Evolutionary conservation across 306 rosid genomes (phyloP), one percentile per base, ranked within the genome.

Genomic region (Quercus suber): DNA sequence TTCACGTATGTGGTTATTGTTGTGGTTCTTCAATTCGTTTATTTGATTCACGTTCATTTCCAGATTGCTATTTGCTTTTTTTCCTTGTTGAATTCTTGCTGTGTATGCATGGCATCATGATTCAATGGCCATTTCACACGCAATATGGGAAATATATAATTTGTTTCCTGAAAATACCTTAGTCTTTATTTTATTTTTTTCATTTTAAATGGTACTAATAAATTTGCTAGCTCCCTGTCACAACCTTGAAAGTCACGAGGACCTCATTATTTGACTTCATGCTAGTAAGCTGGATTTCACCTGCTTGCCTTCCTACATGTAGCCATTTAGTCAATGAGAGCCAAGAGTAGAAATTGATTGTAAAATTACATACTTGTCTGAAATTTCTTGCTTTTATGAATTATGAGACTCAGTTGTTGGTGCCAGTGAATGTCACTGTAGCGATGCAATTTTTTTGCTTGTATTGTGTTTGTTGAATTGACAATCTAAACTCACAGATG

Each of bases 401-500:
- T 58, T 58, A 58, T 58, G 64, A 20, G 64, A 58, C 17, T 58
- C 28, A 49, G 53, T 13, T 21, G 28, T 58, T 20, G 23, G 14
- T 58, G 64, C 30, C 64, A 58, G 1, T 58, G 27, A 20, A 58
- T 58, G 64, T 12, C 64, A 21, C 13, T 9, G 11, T 58, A 58
- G 19, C 6, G 45, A 41, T 41, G 3, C 3, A 41, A 2, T 41
- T 59, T 55, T 33, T 23, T 70, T 9, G 30, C 28, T 75, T 75
- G 59, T 73, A 71, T 53, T 77, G 79, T 77, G 43, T 12, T n/a
- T 60, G 43, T 51, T 21, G 35, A 20, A 33, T 53, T 10, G 25
- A 18, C 7, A 35, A 56, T 75, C 60, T 82, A 79, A 61, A 73
- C 33, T 58, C 65, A 68, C 79, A 92, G 97, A 87, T 92, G 97